Conservation (phyloP, 1,284 basidiomycete species). For the Cystobasidiaceae sp. region DNA sequence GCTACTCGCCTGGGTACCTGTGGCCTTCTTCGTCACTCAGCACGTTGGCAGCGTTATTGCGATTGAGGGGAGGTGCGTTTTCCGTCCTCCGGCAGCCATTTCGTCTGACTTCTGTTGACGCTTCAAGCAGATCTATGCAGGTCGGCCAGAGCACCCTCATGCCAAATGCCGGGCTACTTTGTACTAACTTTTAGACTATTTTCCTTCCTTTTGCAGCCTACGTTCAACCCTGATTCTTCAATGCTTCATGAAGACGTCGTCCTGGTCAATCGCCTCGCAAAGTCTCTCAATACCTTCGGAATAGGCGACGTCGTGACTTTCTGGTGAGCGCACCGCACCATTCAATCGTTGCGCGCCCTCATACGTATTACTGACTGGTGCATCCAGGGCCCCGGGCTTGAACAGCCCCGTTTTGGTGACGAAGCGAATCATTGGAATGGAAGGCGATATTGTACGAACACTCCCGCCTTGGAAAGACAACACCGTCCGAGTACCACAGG, state of each 20-base stretch:
- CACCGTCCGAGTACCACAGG: constrained; percentile 47
- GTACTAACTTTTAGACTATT: not conserved
- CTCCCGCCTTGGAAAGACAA: constrained; percentile 46
- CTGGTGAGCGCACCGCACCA: constrained; percentile 42
- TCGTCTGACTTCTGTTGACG: not conserved
- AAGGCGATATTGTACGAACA: constrained; percentile 52
- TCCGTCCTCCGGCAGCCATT: constrained; percentile 1
- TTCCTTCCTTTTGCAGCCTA: constrained; percentile 43
- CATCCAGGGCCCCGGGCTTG: constrained; percentile 48
- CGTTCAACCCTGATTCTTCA: constrained; percentile 49
- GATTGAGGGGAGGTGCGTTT: constrained; percentile 49
- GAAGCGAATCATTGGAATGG: constrained; percentile 54
- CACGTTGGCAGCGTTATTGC: constrained; percentile 51
- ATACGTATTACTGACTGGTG: not conserved
- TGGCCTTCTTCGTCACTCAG: constrained; percentile 51
- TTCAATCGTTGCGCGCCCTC: not conserved
- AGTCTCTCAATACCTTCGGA: constrained; percentile 43
- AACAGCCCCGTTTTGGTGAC: constrained; percentile 51
- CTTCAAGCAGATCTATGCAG: constrained; percentile 46
- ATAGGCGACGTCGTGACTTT: constrained; percentile 54
- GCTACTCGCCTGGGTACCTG: constrained; percentile 52
- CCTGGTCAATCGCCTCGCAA: constrained; percentile 51
- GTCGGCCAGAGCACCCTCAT: constrained; percentile 37
- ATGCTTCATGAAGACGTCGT: constrained; percentile 51
- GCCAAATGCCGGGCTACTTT: not conserved